Base-by-base conservation (phyloP, 768 basidiomycete genomes). In the Brasilioporus rufonigricans region DNA sequence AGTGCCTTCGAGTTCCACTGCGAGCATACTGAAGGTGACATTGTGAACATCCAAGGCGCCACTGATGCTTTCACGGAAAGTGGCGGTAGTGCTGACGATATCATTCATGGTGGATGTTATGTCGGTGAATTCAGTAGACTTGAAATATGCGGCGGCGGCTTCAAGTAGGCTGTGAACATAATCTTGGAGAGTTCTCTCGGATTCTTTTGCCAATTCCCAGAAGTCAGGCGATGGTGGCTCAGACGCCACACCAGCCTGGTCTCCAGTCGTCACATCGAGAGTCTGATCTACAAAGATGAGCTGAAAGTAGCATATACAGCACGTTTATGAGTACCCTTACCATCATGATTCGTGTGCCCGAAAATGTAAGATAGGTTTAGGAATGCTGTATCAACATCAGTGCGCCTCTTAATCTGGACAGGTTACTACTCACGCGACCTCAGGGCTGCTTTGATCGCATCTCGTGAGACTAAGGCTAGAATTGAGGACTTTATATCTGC, bases 1-100 rank as follows among this genome's bases (percentile, higher is more conserved):
- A 63, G 47, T 19, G 2, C 12, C 29, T 11, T 62, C 57, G 3
- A 60, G 61, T 8, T 63, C 61, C 2, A 35, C 0, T 53, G 38
- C 49, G 29, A 63, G 18, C 2, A 9, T 13, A 21, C 53, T 51
- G 2, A 63, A 26, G 2, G 60, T 50, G 10, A 59, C 29, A 16
- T 51, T 1, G 6, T 31, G 51, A 12, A 49, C 48, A 16, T 53
- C 51, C 24, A 62, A 19, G 18, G 39, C 29, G 14, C 18, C 52
- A 21, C 49, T 35, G 4, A 63, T 56, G n/a, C 12, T n/a, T 10
- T 40, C 3, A 6, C 61, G 57, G 27, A 63, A 56, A 5, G 51
- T 39, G 29, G 61, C 19, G 6, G 57, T 63, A 14, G 47, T 16
- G 5, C 2, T 13, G 31, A 63, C 47, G 5, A 63, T 57, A 5